Conservation (phyloP, 2,329 filamentous ascomycete genomes). For the Ophiostoma piceae region DNA sequence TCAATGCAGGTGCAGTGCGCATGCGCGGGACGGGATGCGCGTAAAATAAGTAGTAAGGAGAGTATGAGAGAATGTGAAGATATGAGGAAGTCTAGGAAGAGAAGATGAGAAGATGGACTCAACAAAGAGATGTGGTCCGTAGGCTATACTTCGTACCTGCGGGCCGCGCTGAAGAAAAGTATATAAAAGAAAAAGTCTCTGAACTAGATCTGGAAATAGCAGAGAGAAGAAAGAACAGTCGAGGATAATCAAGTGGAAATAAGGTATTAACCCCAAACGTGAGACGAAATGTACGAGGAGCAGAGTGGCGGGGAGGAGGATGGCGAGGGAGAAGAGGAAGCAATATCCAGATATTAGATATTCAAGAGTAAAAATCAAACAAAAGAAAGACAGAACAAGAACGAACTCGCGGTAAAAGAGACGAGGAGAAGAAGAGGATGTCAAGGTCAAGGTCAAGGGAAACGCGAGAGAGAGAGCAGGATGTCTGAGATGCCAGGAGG, state of each 20-base stretch:
- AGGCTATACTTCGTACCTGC: neutral
- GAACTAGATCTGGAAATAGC: neutral
- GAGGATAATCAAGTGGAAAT: neutral
- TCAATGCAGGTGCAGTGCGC: slow-evolving; percentile 5
- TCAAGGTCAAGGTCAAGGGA: neutral
- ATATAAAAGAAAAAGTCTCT: neutral
- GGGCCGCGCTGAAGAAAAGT: neutral
- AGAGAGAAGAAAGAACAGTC: neutral
- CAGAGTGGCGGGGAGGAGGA: neutral
- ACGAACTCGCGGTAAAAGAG: neutral
- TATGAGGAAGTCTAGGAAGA: neutral
- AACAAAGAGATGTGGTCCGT: neutral
- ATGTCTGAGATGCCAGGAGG: neutral
- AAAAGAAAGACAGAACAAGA: neutral
- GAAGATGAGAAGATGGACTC: neutral
- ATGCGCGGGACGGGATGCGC: neutral
- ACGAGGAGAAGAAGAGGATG: neutral
- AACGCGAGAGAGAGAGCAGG: neutral
- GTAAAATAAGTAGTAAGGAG: neutral
- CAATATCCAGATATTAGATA: neutral
- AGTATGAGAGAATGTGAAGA: neutral
- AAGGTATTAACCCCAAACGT: neutral
- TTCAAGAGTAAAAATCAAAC: neutral
- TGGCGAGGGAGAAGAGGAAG: neutral
- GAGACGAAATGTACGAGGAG: neutral